Conservation (phyloP, 257 asterid genomes). For the Dorcoceras hygrometricum region DNA sequence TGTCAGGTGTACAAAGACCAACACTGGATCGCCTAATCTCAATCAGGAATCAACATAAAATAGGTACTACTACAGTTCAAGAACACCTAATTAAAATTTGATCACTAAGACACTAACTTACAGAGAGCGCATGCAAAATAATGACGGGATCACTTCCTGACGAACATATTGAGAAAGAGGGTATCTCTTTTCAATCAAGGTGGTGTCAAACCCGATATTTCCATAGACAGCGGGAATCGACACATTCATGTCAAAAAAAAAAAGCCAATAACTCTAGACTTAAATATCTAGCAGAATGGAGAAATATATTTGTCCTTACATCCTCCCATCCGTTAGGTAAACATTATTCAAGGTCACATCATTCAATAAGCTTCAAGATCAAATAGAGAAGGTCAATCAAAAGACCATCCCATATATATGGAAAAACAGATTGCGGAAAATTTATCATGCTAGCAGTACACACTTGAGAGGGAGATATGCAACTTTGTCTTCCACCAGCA, state of each 20-base stretch:
- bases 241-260: too few species aligned
- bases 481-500: neutral
- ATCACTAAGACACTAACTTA: neutral
- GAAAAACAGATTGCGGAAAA: neutral
- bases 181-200: too few species aligned
- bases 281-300: neutral
- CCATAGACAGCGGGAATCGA: neutral
- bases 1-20: neutral
- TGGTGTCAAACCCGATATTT: neutral
- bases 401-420: neutral
- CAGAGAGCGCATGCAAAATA: neutral
- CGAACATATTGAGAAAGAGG: neutral
- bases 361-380: neutral
- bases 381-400: neutral
- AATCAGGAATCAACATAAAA: neutral
- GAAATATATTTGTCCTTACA: too few species aligned
- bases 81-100: neutral
- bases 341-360: too few species aligned
- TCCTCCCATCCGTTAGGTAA: neutral
- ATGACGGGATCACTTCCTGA: neutral
- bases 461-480: neutral
- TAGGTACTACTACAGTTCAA: neutral
- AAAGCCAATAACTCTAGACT: neutral
- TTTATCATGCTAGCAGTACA: neutral
- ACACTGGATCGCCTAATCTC: neutral